phyloP scores from a whole-genome alignment of 805 yeast genomes.

The Barnettozyma wickerhamii region DNA sequence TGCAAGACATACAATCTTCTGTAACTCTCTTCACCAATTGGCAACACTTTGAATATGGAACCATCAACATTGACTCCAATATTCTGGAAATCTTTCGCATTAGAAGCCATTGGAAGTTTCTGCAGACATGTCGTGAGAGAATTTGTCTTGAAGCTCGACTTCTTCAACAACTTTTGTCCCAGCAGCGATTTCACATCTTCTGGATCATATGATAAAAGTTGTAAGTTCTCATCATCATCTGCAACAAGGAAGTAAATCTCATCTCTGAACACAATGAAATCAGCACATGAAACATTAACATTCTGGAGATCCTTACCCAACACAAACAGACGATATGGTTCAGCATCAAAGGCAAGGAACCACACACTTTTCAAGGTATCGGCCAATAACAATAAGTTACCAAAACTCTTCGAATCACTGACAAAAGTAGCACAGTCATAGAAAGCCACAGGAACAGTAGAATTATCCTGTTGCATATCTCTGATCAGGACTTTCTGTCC shows the following conservation, averaged over 20 bases:
- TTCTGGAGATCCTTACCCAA: constrained; percentile 70
- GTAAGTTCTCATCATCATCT: constrained; percentile 64
- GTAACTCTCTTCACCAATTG: constrained; percentile 70
- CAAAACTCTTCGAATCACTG: constrained; percentile 75
- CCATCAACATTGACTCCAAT: constrained; percentile 81
- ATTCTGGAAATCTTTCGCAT: constrained; percentile 46
- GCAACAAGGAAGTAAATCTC: constrained; percentile 63
- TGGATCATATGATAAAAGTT: constrained; percentile 82
- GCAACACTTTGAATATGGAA: constrained; percentile 65
- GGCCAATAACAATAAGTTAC: constrained; percentile 76
- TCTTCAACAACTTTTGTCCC: constrained; percentile 70
- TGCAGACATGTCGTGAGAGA: constrained; percentile 52
- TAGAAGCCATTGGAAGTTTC: constrained; percentile 33
- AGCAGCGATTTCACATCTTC: constrained; percentile 80
- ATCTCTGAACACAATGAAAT: constrained; percentile 68
- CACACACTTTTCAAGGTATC: constrained; percentile 76
- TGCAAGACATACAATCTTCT: constrained; percentile 81
- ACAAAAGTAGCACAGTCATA: constrained; percentile 79
- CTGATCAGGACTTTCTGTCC: constrained; percentile 78
- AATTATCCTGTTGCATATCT: constrained; percentile 79
- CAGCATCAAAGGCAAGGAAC: constrained; percentile 88
- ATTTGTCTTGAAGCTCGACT: constrained; percentile 68
- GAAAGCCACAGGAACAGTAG: constrained; percentile 91
- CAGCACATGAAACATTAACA: constrained; percentile 66
- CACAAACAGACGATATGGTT: constrained; percentile 81